Base-by-base conservation (phyloP, 768 basidiomycete species). In the Mycena indigotica region DNA sequence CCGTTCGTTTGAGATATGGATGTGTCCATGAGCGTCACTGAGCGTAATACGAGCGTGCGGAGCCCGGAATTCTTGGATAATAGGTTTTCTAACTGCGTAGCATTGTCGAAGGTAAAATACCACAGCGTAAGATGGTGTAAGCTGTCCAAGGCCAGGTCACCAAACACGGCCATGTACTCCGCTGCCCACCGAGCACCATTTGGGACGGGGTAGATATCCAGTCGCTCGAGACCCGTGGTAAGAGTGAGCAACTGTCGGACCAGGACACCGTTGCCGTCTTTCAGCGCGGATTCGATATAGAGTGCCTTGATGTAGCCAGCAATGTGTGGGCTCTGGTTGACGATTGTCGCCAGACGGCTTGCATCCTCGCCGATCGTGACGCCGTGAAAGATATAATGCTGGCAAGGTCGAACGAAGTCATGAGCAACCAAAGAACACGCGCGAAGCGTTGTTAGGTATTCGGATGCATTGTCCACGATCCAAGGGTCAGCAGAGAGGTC, bases 91-190 rank as follows among this genome's bases (percentile, higher is more conserved):
- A 61, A 41, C 52, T 57, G 50, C 17, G 16, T 10, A 3, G 53
- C 60, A 49, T 57, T 53, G 3, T 28, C 15, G 52, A 57, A 62
- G 10, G 26, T 3, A 19, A 51, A 25, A 28, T 51, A 54, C 56
- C 56, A 54, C 38, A 62, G 56, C 12, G 56, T 57, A 38, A 62
- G 28, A 39, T 61, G 60, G n/a, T 23, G 60, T 3, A 61, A 41
- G 40, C 24, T 19, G 12, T 48, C 46, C 2, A 50, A 50, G n/a
- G 52, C 39, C 12, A n/a, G 10, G 24, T 48, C 19, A 1, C 28
- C 32, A 8, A 35, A 51, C 17, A 56, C 6, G 16, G 54, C 21
- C 10, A 2, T 35, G 8, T 50, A 55, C 10, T 56, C 48, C 1
- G 2, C 2, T 29, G 28, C 3, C 59, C 59, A 60, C 16, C 10